These are phyloP conservation scores for Tephrocybe sp. DNA, from an alignment of 768 basidiomycete species.

Conservation along the genomic window DNA sequence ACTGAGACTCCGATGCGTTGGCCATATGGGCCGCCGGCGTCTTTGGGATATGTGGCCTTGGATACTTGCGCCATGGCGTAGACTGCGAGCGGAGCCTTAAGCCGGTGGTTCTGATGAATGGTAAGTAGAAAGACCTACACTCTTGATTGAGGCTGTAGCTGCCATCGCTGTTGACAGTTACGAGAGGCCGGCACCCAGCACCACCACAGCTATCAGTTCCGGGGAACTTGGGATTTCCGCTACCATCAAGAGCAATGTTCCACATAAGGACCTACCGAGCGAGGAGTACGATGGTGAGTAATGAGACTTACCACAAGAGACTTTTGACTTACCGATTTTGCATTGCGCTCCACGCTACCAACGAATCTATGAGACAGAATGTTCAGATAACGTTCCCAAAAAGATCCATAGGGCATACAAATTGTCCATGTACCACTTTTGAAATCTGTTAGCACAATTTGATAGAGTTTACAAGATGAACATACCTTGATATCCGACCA, in stretches of 20 bases:
- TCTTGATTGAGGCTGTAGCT: slow-evolving; percentile 70
- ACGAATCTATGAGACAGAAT: slow-evolving; percentile 17
- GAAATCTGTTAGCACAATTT: neutral
- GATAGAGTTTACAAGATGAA: neutral
- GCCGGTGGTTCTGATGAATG: neutral
- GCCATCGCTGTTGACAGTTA: slow-evolving; percentile 62
- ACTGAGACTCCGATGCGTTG: slow-evolving; percentile 65
- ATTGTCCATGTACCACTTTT: slow-evolving; percentile 25
- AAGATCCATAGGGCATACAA: slow-evolving; percentile 8
- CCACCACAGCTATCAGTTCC: slow-evolving; percentile 61
- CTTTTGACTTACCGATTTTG: slow-evolving; percentile 15
- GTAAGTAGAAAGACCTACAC: slow-evolving; percentile 38
- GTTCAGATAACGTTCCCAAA: neutral
- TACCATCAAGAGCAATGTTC: slow-evolving; percentile 67
- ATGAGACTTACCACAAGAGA: no score
- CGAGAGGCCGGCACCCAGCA: slow-evolving; percentile 63
- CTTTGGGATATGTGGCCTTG: slow-evolving; percentile 69
- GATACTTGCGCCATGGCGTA: slow-evolving; percentile 75
- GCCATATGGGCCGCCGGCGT: slow-evolving; percentile 64
- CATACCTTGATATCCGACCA: slow-evolving; percentile 76
- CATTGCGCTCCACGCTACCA: slow-evolving; percentile 19
- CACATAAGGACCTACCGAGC: slow-evolving; percentile 50
- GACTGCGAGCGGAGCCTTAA: slow-evolving; percentile 32
- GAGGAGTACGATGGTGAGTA: no score
- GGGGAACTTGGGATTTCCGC: slow-evolving; percentile 62